Evolutionary conservation across 176 grass and related monocot species (phyloP), one percentile per base, ranked within the genome.

Genomic region (Oryza longistaminata): DNA sequence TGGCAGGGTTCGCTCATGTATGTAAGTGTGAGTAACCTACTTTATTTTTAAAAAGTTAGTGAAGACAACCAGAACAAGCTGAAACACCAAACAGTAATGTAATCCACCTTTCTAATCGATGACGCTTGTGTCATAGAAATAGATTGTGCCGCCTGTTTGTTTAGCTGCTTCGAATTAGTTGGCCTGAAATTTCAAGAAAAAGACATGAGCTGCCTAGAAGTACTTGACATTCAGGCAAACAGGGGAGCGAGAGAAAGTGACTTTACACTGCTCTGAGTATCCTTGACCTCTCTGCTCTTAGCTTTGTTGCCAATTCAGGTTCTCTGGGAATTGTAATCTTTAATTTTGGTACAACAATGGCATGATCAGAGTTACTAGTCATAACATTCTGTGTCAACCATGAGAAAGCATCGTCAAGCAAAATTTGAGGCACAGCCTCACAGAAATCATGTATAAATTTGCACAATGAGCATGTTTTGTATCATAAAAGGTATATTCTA

Each of bases 271-370:
- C 15, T 94, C 90, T 84, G 84, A 77, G 73, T 87, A 80, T 70
- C 69, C 76, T 87, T 84, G 88, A 85, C 49, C 92, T 97, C 82
- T 94, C 90, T 48, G 94, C 94, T 64, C 94, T 91, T 85, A 82
- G 70, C 82, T 79, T 90, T 60, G 94, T 97, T 75, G 92, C 91
- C 52, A 97, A 81, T 65, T 90, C 71, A 83, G 94, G 94, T 84
- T 88, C 90, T 90, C 79, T 94, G 25, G 94, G 94, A 52, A 97
- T 78, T 9, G 94, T 97, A 49, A 94, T 43, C 84, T 89, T 97
- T 37, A 80, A 66, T 84, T 84, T 97, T 67, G 78, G 17, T 21
- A 55, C 43, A 53, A 34, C 85, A 70, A 40, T 44, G 3, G 75
- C 76, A 76, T 6, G 64, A 88, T 85, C 61, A 81, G 52, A 71